A percentile compares a stretch with the other conserved stretches of the same genome.
phyloP scores from a whole-genome alignment of 208 protist species.

The Leishmania mexicana region DNA sequence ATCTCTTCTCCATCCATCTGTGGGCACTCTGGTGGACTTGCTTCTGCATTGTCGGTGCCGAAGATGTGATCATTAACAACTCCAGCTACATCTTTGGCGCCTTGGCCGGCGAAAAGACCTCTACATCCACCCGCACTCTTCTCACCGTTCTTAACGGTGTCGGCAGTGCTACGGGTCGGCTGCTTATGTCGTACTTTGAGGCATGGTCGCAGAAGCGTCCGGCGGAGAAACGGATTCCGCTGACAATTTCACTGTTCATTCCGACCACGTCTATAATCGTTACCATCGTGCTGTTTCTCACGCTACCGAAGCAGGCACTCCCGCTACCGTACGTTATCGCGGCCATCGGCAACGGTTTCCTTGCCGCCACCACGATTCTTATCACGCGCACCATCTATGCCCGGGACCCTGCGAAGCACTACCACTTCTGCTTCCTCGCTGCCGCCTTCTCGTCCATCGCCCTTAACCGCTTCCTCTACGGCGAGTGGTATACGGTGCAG shows the following conservation, averaged over 20 bases:
- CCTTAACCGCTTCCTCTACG: conserved; percentile 61
- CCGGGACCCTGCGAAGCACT: conserved; percentile 59
- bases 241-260: conserved; percentile 43
- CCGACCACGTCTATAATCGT: conserved; percentile 43
- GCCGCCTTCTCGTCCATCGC: conserved; percentile 35
- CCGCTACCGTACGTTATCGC: conserved; percentile 45
- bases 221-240: conserved; percentile 55
- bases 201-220: conserved; percentile 40
- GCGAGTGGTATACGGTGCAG: conserved; percentile 53
- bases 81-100: conserved; percentile 45
- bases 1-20: conserved; percentile 34
- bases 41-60: conserved; percentile 32
- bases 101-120: conserved; percentile 35
- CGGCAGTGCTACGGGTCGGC: conserved; percentile 42
- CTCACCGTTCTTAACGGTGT: conserved; percentile 51
- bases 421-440: conserved; percentile 49
- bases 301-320: conserved; percentile 26
- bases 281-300: conserved; percentile 40
- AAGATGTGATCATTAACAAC: conserved; percentile 49
- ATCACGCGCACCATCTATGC: conserved; percentile 57
- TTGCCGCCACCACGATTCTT: conserved; percentile 45
- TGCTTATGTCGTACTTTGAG: conserved; percentile 51
- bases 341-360: conserved; percentile 50
- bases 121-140: conserved; percentile 31
- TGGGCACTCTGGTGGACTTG: conserved; percentile 34